Percentiles rank a stretch among this genome's conserved stretches.
Evolutionary conservation across 139 green algal genomes (phyloP).

Genomic region (Picocystis salinarum): DNA sequence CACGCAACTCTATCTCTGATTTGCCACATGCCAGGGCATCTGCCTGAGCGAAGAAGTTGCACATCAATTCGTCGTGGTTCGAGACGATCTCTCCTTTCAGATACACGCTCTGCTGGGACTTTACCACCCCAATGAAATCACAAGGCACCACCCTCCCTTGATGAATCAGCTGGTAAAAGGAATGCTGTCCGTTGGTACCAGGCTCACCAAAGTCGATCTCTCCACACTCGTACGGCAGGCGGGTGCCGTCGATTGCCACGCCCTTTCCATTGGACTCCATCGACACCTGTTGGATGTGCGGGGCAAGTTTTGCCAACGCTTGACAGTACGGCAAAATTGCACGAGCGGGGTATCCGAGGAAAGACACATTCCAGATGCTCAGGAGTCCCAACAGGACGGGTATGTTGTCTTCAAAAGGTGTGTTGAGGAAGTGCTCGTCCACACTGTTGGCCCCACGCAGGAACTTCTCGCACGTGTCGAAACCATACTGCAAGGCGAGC

Average conservation of each 20-base stretch:
- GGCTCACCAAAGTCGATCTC: slow-evolving; percentile 99
- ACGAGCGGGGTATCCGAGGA: slow-evolving; percentile 68
- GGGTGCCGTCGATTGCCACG: slow-evolving; percentile 69
- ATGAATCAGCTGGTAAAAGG: slow-evolving; percentile 99
- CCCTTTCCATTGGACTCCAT: slow-evolving; percentile 99
- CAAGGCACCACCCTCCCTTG: slow-evolving; percentile 71
- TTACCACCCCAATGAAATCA: slow-evolving; percentile 95
- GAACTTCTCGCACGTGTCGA: slow-evolving; percentile 64
- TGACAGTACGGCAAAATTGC: slow-evolving; percentile 97
- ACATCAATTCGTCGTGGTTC: slow-evolving; percentile 99
- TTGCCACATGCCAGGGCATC: slow-evolving; percentile 95
- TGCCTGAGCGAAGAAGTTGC: slow-evolving; percentile 96
- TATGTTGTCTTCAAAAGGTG: slow-evolving; percentile 80
- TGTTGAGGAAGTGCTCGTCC: slow-evolving; percentile 75
- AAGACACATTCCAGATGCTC: slow-evolving; percentile 89
- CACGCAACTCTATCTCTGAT: slow-evolving; percentile 50
- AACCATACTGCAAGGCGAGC: slow-evolving; percentile 90
- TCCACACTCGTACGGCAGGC: slow-evolving; percentile 59
- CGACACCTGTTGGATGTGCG: slow-evolving; percentile 94
- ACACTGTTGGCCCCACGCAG: slow-evolving; percentile 60
- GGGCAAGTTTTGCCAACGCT: slow-evolving; percentile 84
- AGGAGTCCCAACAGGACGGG: slow-evolving; percentile 80
- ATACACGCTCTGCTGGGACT: slow-evolving; percentile 74
- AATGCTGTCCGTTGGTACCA: slow-evolving; percentile 98
- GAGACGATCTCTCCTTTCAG: slow-evolving; percentile 83